A percentile compares a stretch with the other conserved stretches of the same genome.
Evolutionary conservation across 768 basidiomycete species (phyloP).

Genomic region (Lactarius deliciosus): DNA sequence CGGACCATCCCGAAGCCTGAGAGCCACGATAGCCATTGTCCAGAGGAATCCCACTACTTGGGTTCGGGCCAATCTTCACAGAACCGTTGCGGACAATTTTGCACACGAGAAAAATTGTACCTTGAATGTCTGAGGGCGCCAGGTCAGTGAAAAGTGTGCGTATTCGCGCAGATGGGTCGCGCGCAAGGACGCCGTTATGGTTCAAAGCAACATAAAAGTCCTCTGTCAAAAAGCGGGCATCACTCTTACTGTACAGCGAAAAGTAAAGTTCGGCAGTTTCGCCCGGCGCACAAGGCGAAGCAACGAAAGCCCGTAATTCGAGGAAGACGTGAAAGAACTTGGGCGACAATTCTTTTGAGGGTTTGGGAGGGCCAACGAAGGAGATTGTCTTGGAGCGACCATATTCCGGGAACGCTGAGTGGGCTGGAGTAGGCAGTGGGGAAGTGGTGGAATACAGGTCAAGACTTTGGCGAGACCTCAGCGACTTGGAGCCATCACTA

Average conservation of each 20-base stretch:
- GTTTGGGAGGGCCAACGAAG: slow-evolving; percentile 37
- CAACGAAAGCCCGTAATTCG: slow-evolving; percentile 90
- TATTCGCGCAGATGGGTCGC: slow-evolving; percentile 71
- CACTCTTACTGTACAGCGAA: slow-evolving; percentile 85
- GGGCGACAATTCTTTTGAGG: slow-evolving; percentile 45
- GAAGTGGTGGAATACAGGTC: slow-evolving; percentile 43
- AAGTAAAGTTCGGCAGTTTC: slow-evolving; percentile 94
- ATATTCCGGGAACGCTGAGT: slow-evolving; percentile 70
- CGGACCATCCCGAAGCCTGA: slow-evolving; percentile 43
- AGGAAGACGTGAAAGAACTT: slow-evolving; percentile 90
- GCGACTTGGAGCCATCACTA: slow-evolving; percentile 38
- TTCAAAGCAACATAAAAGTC: slow-evolving; percentile 89
- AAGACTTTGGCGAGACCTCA: slow-evolving; percentile 41
- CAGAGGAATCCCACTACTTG: slow-evolving; percentile 47
- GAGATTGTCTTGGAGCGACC: slow-evolving; percentile 40
- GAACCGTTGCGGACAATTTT: slow-evolving; percentile 86
- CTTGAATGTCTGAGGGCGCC: slow-evolving; percentile 80
- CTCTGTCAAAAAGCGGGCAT: slow-evolving; percentile 86
- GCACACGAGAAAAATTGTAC: slow-evolving; percentile 87
- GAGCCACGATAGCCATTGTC: slow-evolving; percentile 54
- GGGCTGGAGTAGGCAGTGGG: slow-evolving; percentile 58
- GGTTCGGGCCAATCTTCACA: slow-evolving; percentile 66
- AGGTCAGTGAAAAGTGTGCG: slow-evolving; percentile 90
- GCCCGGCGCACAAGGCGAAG: slow-evolving; percentile 83
- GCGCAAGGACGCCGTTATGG: slow-evolving; percentile 85